Evolutionary conservation across 495 filamentous ascomycete genomes (phyloP).

Genomic region (Bryoglossum gracile): DNA sequence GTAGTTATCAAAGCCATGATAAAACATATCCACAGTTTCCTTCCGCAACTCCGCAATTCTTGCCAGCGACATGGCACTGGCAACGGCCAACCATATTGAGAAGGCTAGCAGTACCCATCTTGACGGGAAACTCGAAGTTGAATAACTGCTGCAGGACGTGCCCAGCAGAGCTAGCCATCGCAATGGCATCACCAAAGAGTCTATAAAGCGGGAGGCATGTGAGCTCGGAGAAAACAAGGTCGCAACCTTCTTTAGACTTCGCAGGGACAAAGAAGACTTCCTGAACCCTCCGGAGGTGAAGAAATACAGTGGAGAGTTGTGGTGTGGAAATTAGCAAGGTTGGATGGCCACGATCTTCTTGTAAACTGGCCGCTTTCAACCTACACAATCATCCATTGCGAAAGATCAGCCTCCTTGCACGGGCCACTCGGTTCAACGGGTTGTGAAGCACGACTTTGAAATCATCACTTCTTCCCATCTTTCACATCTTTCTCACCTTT

Average conservation of each 20-base stretch:
- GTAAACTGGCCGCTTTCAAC: too few species aligned
- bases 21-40: conserved; percentile 90
- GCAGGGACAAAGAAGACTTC: not conserved
- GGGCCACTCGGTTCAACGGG: too few species aligned
- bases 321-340: not conserved
- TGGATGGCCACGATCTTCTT: too few species aligned
- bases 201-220: conserved; percentile 23
- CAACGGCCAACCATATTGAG: conserved; percentile 26
- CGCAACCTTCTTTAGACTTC: not conserved
- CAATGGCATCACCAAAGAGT: conserved; percentile 26
- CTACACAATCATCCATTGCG: too few species aligned
- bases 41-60: conserved; percentile 46
- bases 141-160: conserved; percentile 6
- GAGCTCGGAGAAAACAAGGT: conserved; percentile 11
- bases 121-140: conserved; percentile 4
- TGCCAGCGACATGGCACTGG: conserved; percentile 42
- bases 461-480: too few species aligned
- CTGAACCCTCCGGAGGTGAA: too few species aligned
- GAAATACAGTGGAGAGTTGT: too few species aligned
- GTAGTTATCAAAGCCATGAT: conserved; percentile 95
- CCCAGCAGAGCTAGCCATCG: conserved; percentile 23
- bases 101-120: conserved; percentile 18
- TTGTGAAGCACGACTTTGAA: too few species aligned
- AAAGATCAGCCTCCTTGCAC: too few species aligned
- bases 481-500: too few species aligned